Conservation (phyloP, 768 basidiomycete species). For the Pleurotus sapidus region DNA sequence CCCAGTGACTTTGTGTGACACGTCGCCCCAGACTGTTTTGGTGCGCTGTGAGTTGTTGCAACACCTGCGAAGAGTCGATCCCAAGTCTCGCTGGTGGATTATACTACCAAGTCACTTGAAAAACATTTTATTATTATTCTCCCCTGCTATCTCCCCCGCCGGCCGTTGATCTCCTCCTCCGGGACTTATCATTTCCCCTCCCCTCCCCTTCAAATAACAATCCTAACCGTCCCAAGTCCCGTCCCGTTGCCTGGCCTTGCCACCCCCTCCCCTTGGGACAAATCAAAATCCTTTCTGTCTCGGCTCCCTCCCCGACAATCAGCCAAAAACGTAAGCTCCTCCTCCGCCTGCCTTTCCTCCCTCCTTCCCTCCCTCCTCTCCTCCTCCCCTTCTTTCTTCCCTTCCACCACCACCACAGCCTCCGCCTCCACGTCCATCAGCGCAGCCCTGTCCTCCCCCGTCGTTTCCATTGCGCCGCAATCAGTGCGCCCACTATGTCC, state of each 20-base stretch:
- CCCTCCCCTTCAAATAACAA: background rate
- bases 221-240: background rate
- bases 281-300: conserved; percentile 1
- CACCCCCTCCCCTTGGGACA: background rate
- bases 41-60: conserved; percentile 1
- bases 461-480: too few relatives aligned
- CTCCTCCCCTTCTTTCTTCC: conserved; percentile 6
- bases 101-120: background rate
- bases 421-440: background rate
- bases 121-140: conserved; percentile 1
- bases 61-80: conserved; percentile 2
- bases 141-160: background rate
- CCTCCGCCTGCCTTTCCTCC: conserved; percentile 5
- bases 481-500: background rate
- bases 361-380: conserved; percentile 4
- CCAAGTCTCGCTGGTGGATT: background rate
- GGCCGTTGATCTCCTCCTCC: background rate
- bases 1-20: conserved; percentile 4
- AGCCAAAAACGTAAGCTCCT: conserved; percentile 7
- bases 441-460: background rate
- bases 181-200: background rate
- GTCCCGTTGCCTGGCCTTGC: conserved; percentile 1
- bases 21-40: background rate
- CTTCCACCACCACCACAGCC: conserved; percentile 4
- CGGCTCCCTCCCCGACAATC: background rate